phyloP scores from a whole-genome alignment of 306 rosid genomes.

The Acacia melanoxylon region DNA sequence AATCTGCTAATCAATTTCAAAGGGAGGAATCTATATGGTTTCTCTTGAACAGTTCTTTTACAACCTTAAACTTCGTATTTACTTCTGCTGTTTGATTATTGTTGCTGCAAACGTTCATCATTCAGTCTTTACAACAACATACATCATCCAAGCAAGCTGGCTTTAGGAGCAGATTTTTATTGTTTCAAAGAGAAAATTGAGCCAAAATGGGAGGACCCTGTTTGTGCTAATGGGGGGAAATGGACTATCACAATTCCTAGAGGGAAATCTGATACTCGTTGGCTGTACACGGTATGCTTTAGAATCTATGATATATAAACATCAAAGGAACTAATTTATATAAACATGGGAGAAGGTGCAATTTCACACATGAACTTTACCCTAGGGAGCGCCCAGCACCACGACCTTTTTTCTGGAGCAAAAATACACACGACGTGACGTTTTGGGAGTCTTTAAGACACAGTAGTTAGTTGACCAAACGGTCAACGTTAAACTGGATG shows the following conservation, averaged over 20 bases:
- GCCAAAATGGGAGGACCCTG: conserved; percentile 98
- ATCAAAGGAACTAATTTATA: background rate
- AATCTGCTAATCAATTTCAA: background rate
- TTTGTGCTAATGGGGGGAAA: conserved; percentile 87
- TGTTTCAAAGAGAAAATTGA: conserved; percentile 83
- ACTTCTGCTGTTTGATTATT: conserved; percentile 2
- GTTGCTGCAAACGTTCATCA: background rate
- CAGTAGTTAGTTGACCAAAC: too few relatives aligned
- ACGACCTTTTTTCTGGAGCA: too few relatives aligned
- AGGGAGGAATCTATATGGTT: background rate
- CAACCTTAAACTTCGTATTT: background rate
- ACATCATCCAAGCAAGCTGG: conserved; percentile 77
- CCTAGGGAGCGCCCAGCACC: too few relatives aligned
- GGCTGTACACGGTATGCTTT: conserved; percentile 80
- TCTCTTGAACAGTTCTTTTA: background rate
- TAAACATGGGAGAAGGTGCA: too few relatives aligned
- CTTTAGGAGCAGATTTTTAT: conserved; percentile 57
- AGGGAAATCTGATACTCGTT: conserved; percentile 77
- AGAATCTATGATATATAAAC: background rate
- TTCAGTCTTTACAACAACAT: conserved; percentile 84
- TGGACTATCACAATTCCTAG: conserved; percentile 50
- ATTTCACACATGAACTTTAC: too few relatives aligned
- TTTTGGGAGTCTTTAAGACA: too few relatives aligned
- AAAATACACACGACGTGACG: too few relatives aligned
- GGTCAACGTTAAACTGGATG: too few relatives aligned